Conservation (phyloP, 176 grass and related monocot species). For the Carex myosuroides region DNA sequence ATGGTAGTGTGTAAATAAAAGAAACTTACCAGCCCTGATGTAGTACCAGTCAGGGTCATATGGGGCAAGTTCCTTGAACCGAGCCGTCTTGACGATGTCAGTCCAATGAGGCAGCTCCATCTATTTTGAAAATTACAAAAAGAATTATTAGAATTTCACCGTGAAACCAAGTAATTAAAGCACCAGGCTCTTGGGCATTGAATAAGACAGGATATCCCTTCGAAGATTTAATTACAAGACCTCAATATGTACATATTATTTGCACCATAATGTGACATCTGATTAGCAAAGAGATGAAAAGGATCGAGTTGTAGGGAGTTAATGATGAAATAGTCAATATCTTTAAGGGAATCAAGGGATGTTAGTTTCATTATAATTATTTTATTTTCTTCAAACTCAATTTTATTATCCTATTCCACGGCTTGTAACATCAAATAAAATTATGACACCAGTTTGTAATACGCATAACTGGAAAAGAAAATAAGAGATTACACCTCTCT, state of each 20-base stretch:
- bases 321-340: background rate
- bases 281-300: background rate
- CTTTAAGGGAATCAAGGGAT: background rate
- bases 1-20: background rate
- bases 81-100: conserved; percentile 68
- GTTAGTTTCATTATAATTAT: background rate
- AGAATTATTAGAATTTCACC: background rate
- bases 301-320: no score
- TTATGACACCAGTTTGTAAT: background rate
- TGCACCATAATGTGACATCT: background rate
- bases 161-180: background rate
- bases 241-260: background rate
- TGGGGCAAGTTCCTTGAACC: conserved; percentile 61
- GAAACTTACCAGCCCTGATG: conserved; percentile 56
- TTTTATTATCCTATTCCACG: background rate
- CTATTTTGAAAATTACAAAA: conserved; percentile 4
- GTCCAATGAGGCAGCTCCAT: conserved; percentile 70
- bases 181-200: background rate
- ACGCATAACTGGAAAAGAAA: background rate
- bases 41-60: conserved; percentile 68
- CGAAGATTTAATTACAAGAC: background rate
- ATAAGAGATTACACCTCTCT: background rate
- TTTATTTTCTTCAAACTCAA: background rate
- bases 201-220: background rate
- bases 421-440: background rate